phyloP scores from a whole-genome alignment of 2,329 filamentous ascomycete genomes.

The Beauveria sp. region DNA sequence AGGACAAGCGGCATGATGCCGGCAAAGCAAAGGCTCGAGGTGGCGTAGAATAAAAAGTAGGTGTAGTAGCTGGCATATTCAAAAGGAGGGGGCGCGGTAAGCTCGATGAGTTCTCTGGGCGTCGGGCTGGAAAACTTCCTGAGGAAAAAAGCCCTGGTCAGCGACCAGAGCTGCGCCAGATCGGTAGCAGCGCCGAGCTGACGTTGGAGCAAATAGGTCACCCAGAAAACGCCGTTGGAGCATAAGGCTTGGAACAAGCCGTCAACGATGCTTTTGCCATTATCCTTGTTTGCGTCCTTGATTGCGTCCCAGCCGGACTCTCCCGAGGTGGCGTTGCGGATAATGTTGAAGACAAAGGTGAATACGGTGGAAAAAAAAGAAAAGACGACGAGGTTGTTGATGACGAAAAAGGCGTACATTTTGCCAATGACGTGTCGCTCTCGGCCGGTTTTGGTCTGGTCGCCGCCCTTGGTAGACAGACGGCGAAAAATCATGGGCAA shows the following conservation, averaged over 20 bases:
- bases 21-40: slow-evolving; percentile 78
- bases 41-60: slow-evolving; percentile 92
- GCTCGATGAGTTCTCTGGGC: slow-evolving; percentile 82
- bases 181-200: slow-evolving; percentile 92
- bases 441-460: slow-evolving; percentile 78
- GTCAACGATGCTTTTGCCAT: slow-evolving; percentile 45
- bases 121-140: slow-evolving; percentile 79
- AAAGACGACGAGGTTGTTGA: slow-evolving; percentile 95
- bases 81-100: slow-evolving; percentile 90
- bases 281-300: slow-evolving; percentile 31
- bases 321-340: slow-evolving; percentile 44
- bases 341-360: slow-evolving; percentile 60
- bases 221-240: slow-evolving; percentile 82
- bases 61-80: slow-evolving; percentile 98
- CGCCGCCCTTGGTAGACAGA: slow-evolving; percentile 74
- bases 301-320: slow-evolving; percentile 63
- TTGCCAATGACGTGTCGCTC: slow-evolving; percentile 77
- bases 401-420: slow-evolving; percentile 90
- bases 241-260: slow-evolving; percentile 69
- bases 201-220: slow-evolving; percentile 86
- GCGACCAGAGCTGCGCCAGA: slow-evolving; percentile 76
- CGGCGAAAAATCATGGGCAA: slow-evolving; percentile 88
- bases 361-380: slow-evolving; percentile 89
- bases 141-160: slow-evolving; percentile 73
- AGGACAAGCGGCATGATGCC: slow-evolving; percentile 82